phyloP scores from a whole-genome alignment of 2,329 filamentous ascomycete genomes.

The Spiromastix sp. region DNA sequence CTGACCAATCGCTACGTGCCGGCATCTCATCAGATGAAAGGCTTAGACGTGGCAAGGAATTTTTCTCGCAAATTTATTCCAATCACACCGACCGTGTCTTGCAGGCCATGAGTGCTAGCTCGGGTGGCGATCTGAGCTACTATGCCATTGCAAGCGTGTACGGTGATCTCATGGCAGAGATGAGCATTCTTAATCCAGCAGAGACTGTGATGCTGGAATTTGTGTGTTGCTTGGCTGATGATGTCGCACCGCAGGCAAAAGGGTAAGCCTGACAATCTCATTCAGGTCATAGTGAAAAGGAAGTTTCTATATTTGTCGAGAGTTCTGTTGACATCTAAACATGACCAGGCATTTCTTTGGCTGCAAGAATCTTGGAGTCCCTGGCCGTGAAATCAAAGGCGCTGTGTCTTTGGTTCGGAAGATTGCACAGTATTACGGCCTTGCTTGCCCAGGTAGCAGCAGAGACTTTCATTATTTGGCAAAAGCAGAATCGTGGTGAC shows the following conservation, averaged over 20 bases:
- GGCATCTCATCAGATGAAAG: conserved; percentile 10
- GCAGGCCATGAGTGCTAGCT: conserved; percentile 15
- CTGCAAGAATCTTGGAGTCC: conserved; percentile 17
- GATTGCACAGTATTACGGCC: conserved; percentile 12
- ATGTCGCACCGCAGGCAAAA: conserved; percentile 19
- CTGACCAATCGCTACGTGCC: conserved; percentile 14
- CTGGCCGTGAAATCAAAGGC: conserved; percentile 10
- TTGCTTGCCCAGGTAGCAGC: conserved; percentile 7
- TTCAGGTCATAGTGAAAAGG: neutral
- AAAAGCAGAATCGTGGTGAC: conserved; percentile 11
- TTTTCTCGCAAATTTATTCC: conserved; percentile 19
- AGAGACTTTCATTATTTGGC: conserved; percentile 10
- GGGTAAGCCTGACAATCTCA: conserved; percentile 17
- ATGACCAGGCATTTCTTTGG: conserved; percentile 18
- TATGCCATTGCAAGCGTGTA: conserved; percentile 20
- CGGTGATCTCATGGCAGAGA: conserved; percentile 19
- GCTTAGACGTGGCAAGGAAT: conserved; percentile 16
- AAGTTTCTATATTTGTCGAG: neutral
- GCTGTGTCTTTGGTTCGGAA: conserved; percentile 14
- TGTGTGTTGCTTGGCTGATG: conserved; percentile 20
- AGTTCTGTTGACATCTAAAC: too few species aligned
- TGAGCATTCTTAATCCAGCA: conserved; percentile 13
- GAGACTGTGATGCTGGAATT: conserved; percentile 21
- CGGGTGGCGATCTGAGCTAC: conserved; percentile 18
- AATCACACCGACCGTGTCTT: conserved; percentile 18